Conservation (phyloP, 306 rosid genomes). For the Morella rubra region DNA sequence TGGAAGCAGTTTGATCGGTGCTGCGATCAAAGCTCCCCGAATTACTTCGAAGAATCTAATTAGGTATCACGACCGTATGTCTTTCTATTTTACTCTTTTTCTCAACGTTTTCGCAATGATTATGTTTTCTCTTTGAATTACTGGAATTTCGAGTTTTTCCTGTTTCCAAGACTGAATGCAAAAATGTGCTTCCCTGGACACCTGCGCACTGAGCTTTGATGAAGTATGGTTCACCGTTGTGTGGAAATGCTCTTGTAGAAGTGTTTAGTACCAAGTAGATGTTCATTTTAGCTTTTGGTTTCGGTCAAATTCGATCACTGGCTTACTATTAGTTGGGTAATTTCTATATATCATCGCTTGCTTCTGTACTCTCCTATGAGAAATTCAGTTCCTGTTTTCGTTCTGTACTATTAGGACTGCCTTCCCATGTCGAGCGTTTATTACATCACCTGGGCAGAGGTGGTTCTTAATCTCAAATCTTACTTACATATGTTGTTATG, state of each 20-base stretch:
- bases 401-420: neutral
- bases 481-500: too few relatives aligned
- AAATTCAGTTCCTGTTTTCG: neutral
- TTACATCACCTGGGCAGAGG: neutral
- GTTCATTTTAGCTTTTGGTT: neutral
- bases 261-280: neutral
- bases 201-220: neutral
- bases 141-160: too few relatives aligned
- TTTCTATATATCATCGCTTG: neutral
- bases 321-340: neutral
- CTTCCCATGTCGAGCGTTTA: neutral
- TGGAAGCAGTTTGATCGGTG: conserved; percentile 98
- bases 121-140: neutral
- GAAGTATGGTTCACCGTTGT: neutral
- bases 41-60: conserved; percentile 94
- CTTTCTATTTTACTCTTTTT: neutral
- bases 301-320: neutral
- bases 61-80: conserved; percentile 41
- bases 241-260: neutral
- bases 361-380: neutral
- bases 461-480: too few relatives aligned
- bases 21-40: conserved; percentile 93
- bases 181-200: neutral
- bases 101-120: neutral
- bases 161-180: too few relatives aligned